Base-by-base conservation (phyloP, 306 rosid species). In the Medicago truncatula region DNA sequence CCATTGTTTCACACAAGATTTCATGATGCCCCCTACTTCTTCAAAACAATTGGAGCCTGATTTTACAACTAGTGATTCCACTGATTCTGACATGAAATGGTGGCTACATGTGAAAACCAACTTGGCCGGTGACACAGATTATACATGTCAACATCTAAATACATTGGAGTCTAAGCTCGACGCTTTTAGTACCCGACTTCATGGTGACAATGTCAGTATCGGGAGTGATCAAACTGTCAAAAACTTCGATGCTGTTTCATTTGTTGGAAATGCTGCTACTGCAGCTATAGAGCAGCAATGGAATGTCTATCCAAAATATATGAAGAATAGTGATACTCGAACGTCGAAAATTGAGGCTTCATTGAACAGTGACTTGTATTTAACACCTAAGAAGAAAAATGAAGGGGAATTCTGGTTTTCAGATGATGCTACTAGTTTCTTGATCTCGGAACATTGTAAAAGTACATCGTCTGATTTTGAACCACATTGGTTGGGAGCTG, bases 101-200 rank as follows among this genome's bases (percentile, higher is more conserved):
- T 87, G 93, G 92, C 85, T 90, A 78, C 87, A 89, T 85, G 83
- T 77, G 84, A 87, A 88, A 81, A 85, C 86, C 52, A 81, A 84
- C 71, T 3, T 73, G 67, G 87, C 83, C 34, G 82, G 72, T 9
- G 85, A 71, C 43, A 75, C 80, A 58, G 79, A 82, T 76, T 86
- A 83, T 70, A 80, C 86, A 17, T 28, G 47, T 61, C 83, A 83
- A 53, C 76, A 70, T 82, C 79, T 56, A 44, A 71, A 80, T 66
- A 65, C 84, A n/a, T 76, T 65, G 69, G 91, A 81, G 65, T 85
- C 86, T 41, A 88, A 89, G 52, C 62, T 86, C 39, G 85, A 83
- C 78, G 76, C 72, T 56, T 81, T 85, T 20, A 79, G 75, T 20
- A 49, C 70, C 1, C 84, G 71, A 58, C 78, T 76, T 77, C 73